Base-by-base conservation (phyloP, 2,329 filamentous ascomycete genomes). In the Fusarium marasasianum region DNA sequence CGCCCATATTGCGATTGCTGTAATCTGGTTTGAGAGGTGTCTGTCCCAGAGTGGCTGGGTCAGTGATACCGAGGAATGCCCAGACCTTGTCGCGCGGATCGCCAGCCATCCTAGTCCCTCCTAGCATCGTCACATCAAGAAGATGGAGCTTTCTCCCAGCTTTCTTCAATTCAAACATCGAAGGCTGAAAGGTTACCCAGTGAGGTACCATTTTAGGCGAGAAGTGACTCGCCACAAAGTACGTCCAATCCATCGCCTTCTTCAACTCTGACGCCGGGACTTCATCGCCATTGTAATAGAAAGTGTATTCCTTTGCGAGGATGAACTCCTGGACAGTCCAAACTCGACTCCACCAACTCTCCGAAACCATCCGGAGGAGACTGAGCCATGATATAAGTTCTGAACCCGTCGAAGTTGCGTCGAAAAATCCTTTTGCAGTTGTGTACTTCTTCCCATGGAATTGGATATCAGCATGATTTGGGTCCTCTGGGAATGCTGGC, bases 301-400 rank as follows among this genome's bases (percentile, higher is more conserved):
- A 71, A 1, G 59, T 29, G n/a, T 60, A 65, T 2, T 71, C 54
- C 8, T 45, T 69, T 9, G 66, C 53, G 2, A 71, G 68, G 3
- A 69, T 69, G 17, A 71, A 71, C 43, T 71, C 68, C 1, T 69
- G 65, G 6, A 69, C 68, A 15, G 68, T 69, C 68, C 65, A 71
- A 5, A 69, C 68, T 31, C 68, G 26, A 7, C 68, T 71, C 68
- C 68, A 71, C 68, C 68, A 71, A 12, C 68, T 69, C n/a, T 69
- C 68, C 4, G 65, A 65, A 2, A 71, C 54, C 2, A 55, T 59
- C 0, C 24, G 47, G 4, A 71, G 58, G 9, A 71, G 65, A 0
- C 4, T 38, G 20, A 71, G 22, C 65, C 68, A 71, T 4, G 53
- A 64, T 13, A 65, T 35, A 1, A 71, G 53, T 18, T 71, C 65